Evolutionary conservation across 2,329 filamentous ascomycete species (phyloP).

Genomic region (Hypomyces rosellus): DNA sequence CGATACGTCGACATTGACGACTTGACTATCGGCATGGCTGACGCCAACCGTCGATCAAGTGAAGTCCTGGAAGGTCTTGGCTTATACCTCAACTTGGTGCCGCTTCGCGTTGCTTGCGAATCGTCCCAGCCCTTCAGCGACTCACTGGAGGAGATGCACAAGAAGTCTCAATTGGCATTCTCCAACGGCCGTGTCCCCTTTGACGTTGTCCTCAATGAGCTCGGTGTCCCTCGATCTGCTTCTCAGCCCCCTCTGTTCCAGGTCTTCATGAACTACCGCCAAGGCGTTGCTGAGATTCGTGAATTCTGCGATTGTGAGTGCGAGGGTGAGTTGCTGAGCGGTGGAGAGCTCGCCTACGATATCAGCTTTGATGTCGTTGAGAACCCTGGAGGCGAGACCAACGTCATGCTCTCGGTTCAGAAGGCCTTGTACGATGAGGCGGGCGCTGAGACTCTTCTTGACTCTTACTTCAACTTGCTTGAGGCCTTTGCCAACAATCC

Average conservation of each 20-base stretch:
- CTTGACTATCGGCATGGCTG: background rate
- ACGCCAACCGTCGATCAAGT: background rate
- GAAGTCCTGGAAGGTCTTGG: background rate
- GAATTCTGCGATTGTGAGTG: slow-evolving; percentile 15
- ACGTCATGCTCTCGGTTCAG: background rate
- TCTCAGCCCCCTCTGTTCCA: slow-evolving; percentile 44
- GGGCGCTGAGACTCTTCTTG: background rate
- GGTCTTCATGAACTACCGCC: slow-evolving; percentile 28
- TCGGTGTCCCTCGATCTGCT: slow-evolving; percentile 34
- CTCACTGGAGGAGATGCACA: slow-evolving; percentile 14
- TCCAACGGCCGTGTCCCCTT: slow-evolving; percentile 41
- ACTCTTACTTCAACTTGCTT: background rate
- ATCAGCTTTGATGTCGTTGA: slow-evolving; percentile 33
- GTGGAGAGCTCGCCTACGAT: slow-evolving; percentile 22
- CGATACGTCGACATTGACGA: background rate
- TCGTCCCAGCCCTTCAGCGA: slow-evolving; percentile 13
- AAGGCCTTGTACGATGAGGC: background rate
- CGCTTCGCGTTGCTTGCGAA: background rate
- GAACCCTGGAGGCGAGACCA: slow-evolving; percentile 11
- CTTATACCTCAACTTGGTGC: background rate
- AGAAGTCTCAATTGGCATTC: slow-evolving; percentile 29
- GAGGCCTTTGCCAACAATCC: background rate
- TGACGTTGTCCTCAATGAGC: slow-evolving; percentile 38
- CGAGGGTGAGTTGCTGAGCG: slow-evolving; percentile 13
- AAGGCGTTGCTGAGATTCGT: slow-evolving; percentile 17